These are phyloP conservation scores for Besnoitia besnoiti DNA, from an alignment of 169 alveolate genomes.

Conservation along the genomic window DNA sequence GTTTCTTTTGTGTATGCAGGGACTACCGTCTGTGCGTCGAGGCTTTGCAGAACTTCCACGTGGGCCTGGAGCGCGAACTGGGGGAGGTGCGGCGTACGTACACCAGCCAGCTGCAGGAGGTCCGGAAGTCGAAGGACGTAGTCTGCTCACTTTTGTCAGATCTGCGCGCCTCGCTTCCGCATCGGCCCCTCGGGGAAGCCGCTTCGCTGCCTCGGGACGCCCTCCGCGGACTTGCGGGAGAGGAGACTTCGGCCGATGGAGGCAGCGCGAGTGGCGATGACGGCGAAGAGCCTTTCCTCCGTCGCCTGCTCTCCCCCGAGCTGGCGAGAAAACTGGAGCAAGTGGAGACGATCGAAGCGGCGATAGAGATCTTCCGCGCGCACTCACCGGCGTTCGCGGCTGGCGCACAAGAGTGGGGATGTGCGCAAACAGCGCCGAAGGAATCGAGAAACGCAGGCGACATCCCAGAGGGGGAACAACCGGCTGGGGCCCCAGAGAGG, in stretches of 20 bases:
- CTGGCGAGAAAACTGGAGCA: background rate
- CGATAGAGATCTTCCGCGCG: background rate
- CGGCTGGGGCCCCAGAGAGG: background rate
- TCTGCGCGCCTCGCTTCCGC: background rate
- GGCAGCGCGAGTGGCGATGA: background rate
- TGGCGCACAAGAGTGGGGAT: background rate
- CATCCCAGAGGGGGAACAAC: background rate
- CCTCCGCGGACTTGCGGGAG: too few relatives aligned
- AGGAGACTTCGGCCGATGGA: background rate
- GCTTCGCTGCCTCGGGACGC: too few relatives aligned
- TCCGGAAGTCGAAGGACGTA: background rate
- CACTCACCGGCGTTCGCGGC: background rate
- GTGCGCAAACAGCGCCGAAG: too few relatives aligned
- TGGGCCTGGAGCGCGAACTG: constrained; percentile 8
- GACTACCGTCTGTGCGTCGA: constrained; percentile 27
- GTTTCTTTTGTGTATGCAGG: background rate
- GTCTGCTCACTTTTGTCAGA: background rate
- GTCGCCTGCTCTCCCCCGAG: background rate
- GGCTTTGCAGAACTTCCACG: background rate
- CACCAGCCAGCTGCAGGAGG: background rate
- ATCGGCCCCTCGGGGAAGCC: too few relatives aligned
- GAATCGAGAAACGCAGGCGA: background rate
- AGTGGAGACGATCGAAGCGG: constrained; percentile 1
- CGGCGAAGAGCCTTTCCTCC: background rate
- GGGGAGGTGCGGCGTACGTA: constrained; percentile 27